Percentiles rank a stretch among this genome's conserved stretches.
These are phyloP conservation scores for Lotus japonicus DNA, from an alignment of 306 rosid species.

Conservation along the genomic window DNA sequence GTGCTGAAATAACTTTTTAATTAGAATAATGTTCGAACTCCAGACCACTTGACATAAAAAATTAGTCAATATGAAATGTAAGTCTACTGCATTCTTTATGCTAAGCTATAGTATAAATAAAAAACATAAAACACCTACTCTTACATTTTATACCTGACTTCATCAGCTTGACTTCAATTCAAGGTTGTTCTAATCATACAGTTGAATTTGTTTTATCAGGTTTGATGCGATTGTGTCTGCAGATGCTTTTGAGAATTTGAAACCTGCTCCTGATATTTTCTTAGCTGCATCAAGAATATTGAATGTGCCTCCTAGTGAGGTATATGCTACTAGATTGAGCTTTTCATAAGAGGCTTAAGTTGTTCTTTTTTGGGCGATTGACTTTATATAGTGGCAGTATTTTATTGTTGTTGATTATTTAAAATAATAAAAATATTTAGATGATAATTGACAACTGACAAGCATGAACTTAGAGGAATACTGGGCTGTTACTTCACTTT, in stretches of 20 bases:
- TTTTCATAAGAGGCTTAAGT: conserved; percentile 3
- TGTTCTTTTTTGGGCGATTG: neutral
- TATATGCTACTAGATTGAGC: conserved; percentile 26
- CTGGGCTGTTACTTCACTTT: neutral
- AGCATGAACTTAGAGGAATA: conserved; percentile 10
- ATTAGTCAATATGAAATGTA: conserved; percentile 16
- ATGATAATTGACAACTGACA: neutral
- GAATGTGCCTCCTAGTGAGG: conserved; percentile 73
- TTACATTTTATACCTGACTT: conserved; percentile 10
- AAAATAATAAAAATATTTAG: conserved; percentile 2
- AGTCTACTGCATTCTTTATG: neutral
- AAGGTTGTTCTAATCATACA: conserved; percentile 5
- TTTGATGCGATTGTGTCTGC: conserved; percentile 91
- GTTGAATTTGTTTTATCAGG: conserved; percentile 48
- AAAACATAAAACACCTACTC: neutral
- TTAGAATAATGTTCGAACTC: too few species aligned
- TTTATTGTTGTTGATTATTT: neutral
- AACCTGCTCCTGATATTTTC: conserved; percentile 97
- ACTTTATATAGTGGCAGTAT: conserved; percentile 11
- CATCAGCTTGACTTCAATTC: neutral
- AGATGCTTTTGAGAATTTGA: conserved; percentile 96
- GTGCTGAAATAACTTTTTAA: too few species aligned
- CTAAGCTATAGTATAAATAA: neutral
- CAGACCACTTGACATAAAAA: neutral
- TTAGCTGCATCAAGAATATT: conserved; percentile 78